Conservation (phyloP, 331 rosid species). For the Rhamnella rubrinervis region DNA sequence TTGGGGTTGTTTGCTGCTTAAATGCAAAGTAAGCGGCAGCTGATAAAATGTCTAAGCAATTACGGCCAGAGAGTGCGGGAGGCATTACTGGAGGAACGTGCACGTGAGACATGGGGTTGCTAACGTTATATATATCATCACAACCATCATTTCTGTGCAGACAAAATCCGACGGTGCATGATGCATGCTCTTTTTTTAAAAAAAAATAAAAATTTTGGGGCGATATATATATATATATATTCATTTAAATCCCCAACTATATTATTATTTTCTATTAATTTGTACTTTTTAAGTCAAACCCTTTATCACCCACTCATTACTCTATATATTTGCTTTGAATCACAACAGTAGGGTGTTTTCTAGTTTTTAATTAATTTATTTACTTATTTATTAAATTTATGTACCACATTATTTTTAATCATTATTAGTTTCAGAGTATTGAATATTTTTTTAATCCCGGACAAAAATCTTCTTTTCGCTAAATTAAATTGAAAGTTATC, state of each 20-base stretch:
- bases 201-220: too few species aligned
- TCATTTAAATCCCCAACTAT: too few species aligned
- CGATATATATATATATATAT: too few species aligned
- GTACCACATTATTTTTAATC: too few species aligned
- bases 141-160: slow-evolving; percentile 1
- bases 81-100: slow-evolving; percentile 31
- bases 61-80: neutral
- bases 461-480: neutral
- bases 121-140: slow-evolving; percentile 19
- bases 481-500: slow-evolving; percentile 5
- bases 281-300: too few species aligned
- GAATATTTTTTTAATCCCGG: neutral
- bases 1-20: neutral
- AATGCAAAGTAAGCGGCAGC: neutral
- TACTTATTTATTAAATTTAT: too few species aligned
- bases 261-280: too few species aligned
- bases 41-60: neutral
- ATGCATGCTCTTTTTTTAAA: neutral
- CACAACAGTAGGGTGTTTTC: too few species aligned
- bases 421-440: too few species aligned
- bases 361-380: too few species aligned
- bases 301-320: too few species aligned
- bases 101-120: slow-evolving; percentile 18
- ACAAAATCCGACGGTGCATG: slow-evolving; percentile 30
- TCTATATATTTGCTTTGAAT: too few species aligned